These are phyloP conservation scores for Teratosphaeria destructans DNA, from an alignment of 2,329 filamentous ascomycete genomes.

Conservation along the genomic window DNA sequence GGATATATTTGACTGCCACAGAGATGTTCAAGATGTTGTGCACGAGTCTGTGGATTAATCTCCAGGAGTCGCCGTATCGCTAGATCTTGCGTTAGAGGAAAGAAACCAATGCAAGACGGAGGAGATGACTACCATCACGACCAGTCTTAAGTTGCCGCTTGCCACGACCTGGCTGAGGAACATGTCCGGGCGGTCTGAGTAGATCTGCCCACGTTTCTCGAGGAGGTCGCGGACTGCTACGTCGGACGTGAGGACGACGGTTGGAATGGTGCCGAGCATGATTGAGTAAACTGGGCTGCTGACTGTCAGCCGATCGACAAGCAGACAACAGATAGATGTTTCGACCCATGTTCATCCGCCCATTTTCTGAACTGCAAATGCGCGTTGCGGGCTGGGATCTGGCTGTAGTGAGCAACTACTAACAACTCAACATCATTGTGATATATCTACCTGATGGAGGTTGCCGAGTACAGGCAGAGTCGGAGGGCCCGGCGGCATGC, in stretches of 20 bases:
- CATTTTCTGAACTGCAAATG: constrained; percentile 43
- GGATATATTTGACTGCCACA: constrained; percentile 36
- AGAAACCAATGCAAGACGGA: not conserved
- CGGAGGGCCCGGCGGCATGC: constrained; percentile 17
- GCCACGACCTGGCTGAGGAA: not conserved
- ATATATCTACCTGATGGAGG: constrained; percentile 13
- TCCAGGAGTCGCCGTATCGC: not conserved
- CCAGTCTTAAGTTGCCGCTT: not conserved
- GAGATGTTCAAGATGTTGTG: constrained; percentile 40
- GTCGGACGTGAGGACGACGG: not conserved
- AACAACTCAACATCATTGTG: constrained; percentile 4
- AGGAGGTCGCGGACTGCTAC: not conserved
- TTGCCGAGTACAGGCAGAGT: constrained; percentile 19
- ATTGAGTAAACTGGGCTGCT: constrained; percentile 37
- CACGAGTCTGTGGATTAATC: constrained; percentile 28
- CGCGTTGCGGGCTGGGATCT: constrained; percentile 32
- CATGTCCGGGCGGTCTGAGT: not conserved
- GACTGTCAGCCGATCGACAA: not conserved
- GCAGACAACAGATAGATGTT: not conserved
- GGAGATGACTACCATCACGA: not conserved
- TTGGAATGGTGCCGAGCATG: constrained; percentile 35
- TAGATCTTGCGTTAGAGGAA: not conserved
- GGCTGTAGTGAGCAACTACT: not conserved
- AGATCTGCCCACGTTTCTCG: not conserved
- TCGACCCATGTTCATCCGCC: constrained; percentile 37